Conservation (phyloP, 1,139 yeast genomes). For the Candida anutae region DNA sequence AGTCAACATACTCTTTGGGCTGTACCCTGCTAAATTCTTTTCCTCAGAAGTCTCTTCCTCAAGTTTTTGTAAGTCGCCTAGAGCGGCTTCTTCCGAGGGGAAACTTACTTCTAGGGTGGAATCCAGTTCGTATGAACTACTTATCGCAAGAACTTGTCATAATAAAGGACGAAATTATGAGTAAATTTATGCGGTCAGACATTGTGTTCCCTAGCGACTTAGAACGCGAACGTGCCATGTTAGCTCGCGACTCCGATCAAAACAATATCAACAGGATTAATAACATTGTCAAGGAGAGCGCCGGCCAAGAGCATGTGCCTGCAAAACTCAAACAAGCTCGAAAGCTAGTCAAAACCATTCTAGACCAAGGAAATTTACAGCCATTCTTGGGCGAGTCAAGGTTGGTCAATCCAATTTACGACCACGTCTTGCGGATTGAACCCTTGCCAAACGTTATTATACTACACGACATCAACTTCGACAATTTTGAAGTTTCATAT, state of each 20-base stretch:
- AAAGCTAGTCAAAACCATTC: conserved; percentile 64
- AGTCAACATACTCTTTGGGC: conserved; percentile 62
- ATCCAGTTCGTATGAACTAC: conserved; percentile 73
- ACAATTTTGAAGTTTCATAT: conserved; percentile 66
- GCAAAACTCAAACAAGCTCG: conserved; percentile 48
- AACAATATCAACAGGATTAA: conserved; percentile 9
- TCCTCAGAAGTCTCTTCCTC: conserved; percentile 71
- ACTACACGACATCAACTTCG: conserved; percentile 61
- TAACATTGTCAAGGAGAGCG: conserved; percentile 7
- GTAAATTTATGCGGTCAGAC: conserved; percentile 63
- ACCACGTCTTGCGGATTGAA: conserved; percentile 58
- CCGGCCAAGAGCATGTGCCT: conserved; percentile 8
- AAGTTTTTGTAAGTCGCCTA: conserved; percentile 59
- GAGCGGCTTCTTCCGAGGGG: conserved; percentile 57
- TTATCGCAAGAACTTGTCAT: conserved; percentile 77
- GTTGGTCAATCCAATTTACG: conserved; percentile 64
- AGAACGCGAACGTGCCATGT: conserved; percentile 21
- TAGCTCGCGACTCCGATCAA: conserved; percentile 12
- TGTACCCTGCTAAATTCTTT: conserved; percentile 48
- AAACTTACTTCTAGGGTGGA: conserved; percentile 48
- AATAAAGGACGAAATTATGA: conserved; percentile 64
- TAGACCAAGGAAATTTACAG: conserved; percentile 83
- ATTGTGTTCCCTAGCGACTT: conserved; percentile 43
- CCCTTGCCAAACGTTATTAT: conserved; percentile 74
- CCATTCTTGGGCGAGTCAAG: conserved; percentile 62